Percentiles rank a stretch among this genome's conserved stretches.
These are phyloP conservation scores for Eutypella sp. DNA, from an alignment of 2,329 filamentous ascomycete species.

Conservation along the genomic window DNA sequence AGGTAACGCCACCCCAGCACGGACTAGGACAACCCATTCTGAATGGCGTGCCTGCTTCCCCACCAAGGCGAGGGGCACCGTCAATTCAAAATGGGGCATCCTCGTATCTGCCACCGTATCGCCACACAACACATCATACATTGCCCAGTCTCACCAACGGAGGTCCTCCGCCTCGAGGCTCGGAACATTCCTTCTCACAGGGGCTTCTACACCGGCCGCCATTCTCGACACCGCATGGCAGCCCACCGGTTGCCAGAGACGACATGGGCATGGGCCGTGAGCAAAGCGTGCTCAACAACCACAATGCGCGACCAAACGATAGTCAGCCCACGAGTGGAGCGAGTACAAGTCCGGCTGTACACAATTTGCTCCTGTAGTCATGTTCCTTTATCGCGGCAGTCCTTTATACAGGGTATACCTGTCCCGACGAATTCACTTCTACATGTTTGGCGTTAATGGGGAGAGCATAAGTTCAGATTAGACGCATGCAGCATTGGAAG, in stretches of 20 bases:
- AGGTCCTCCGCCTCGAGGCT: conserved; percentile 36
- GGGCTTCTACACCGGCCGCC: conserved; percentile 37
- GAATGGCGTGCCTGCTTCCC: conserved; percentile 45
- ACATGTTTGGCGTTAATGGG: background rate
- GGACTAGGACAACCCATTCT: conserved; percentile 34
- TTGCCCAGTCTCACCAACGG: conserved; percentile 33
- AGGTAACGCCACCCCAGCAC: conserved; percentile 39
- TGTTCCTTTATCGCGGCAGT: background rate
- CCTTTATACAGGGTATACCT: background rate
- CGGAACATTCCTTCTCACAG: conserved; percentile 43
- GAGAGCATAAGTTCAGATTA: background rate
- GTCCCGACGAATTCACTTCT: background rate
- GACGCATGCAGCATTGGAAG: background rate
- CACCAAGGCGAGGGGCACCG: conserved; percentile 40
- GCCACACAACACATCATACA: conserved; percentile 25
- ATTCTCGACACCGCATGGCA: conserved; percentile 39
- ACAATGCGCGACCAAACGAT: conserved; percentile 27
- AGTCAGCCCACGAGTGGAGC: conserved; percentile 53
- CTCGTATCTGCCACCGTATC: conserved; percentile 35
- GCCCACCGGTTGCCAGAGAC: conserved; percentile 41
- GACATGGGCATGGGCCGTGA: conserved; percentile 28
- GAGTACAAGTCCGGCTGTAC: conserved; percentile 70
- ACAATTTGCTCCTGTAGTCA: conserved; percentile 62
- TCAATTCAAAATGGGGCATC: conserved; percentile 31
- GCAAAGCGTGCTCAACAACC: conserved; percentile 23